A percentile compares a stretch with the other conserved stretches of the same genome.
Evolutionary conservation across 176 grass and related monocot species (phyloP).

Genomic region (Bonia amplexicaulis): DNA sequence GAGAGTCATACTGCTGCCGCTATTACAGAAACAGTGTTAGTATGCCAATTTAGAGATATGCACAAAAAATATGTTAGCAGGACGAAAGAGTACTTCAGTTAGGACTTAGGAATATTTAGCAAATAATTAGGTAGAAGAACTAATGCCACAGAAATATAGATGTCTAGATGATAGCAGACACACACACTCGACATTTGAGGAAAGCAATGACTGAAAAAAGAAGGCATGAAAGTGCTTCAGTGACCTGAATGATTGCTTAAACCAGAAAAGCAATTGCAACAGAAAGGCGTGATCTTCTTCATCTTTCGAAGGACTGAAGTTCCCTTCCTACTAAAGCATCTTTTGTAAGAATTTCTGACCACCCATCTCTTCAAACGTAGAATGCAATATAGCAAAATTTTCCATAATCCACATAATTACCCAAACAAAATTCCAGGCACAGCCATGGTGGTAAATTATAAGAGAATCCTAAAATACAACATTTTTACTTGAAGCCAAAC

Average conservation of each 20-base stretch:
- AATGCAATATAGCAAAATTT: conserved; percentile 19
- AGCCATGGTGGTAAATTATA: neutral
- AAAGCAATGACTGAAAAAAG: conserved; percentile 24
- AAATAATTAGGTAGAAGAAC: neutral
- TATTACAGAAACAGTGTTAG: neutral
- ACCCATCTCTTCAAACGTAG: conserved; percentile 34
- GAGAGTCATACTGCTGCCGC: neutral
- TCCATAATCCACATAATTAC: neutral
- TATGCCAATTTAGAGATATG: neutral
- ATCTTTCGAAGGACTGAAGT: conserved; percentile 74
- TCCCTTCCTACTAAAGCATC: conserved; percentile 72
- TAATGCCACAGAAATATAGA: conserved; percentile 7
- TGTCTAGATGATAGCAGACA: neutral
- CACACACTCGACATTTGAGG: neutral
- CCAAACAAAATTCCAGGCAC: neutral
- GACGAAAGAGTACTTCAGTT: neutral
- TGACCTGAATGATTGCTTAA: conserved; percentile 99
- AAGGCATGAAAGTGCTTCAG: conserved; percentile 28
- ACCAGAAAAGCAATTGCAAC: conserved; percentile 92
- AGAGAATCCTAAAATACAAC: conserved; percentile 12
- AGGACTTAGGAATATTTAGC: neutral
- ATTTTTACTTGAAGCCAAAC: conserved; percentile 18
- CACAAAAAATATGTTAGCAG: neutral
- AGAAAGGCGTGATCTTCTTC: conserved; percentile 86
- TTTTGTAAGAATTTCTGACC: conserved; percentile 31